These are phyloP conservation scores for Sugiyamaella smithiae DNA, from an alignment of 805 yeast species.

Conservation along the genomic window DNA sequence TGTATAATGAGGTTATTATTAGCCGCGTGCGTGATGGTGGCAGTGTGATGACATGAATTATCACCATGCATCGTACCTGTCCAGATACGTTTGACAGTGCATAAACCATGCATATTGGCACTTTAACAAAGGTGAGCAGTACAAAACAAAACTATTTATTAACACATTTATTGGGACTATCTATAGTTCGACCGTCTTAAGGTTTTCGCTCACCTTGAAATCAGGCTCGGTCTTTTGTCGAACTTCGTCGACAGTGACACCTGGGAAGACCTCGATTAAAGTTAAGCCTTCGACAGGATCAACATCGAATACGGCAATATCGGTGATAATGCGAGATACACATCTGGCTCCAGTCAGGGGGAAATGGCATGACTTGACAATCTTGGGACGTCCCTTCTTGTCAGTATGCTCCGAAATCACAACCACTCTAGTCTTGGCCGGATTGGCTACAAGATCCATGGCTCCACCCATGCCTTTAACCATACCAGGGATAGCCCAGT, in stretches of 20 bases:
- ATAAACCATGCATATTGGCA: no score
- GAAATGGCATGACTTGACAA: conserved; percentile 39
- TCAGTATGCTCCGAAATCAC: conserved; percentile 46
- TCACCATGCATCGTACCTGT: no score
- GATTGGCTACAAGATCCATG: conserved; percentile 47
- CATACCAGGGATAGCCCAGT: conserved; percentile 47
- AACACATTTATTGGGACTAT: no score
- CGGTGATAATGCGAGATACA: conserved; percentile 44
- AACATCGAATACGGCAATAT: conserved; percentile 44
- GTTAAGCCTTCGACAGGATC: conserved; percentile 36
- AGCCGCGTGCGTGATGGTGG: no score
- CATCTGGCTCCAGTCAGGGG: conserved; percentile 44
- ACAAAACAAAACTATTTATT: no score
- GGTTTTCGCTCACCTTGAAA: conserved; percentile 30
- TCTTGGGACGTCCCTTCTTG: conserved; percentile 44
- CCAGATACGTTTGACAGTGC: no score
- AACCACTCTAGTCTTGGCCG: conserved; percentile 40
- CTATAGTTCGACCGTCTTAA: conserved; percentile 14
- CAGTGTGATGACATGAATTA: no score
- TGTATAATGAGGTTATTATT: no score
- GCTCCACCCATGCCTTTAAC: conserved; percentile 52
- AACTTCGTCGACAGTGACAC: conserved; percentile 36
- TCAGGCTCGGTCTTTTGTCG: conserved; percentile 37
- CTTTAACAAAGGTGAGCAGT: no score
- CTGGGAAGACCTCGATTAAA: conserved; percentile 38